Evolutionary conservation across 306 rosid genomes (phyloP).

Genomic region (Crotalaria pallida): DNA sequence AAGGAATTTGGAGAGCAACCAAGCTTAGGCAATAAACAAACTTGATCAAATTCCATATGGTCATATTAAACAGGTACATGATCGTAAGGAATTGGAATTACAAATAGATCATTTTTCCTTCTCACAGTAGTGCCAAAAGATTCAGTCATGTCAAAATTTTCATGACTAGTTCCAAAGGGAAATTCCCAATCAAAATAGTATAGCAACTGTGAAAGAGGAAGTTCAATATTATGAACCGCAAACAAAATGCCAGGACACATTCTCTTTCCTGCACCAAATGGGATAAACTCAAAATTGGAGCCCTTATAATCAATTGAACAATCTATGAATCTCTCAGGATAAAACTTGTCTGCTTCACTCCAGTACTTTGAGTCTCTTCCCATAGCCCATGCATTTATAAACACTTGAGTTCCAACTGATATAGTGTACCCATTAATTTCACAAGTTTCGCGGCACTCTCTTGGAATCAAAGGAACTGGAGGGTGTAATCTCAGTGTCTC

Average conservation of each 20-base stretch:
- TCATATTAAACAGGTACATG: neutral
- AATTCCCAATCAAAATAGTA: conserved; percentile 27
- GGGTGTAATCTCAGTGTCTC: conserved; percentile 32
- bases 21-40: too few relatives aligned
- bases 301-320: conserved; percentile 13
- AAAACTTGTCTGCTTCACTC: conserved; percentile 22
- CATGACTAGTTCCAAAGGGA: conserved; percentile 21
- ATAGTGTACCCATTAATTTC: conserved; percentile 23
- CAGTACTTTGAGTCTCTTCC: conserved; percentile 22
- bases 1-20: too few relatives aligned
- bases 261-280: conserved; percentile 25
- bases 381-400: conserved; percentile 16
- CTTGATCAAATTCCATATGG: too few relatives aligned
- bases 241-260: conserved; percentile 17
- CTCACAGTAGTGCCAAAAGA: neutral
- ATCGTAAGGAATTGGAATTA: neutral
- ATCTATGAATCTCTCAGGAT: conserved; percentile 25
- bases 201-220: conserved; percentile 14
- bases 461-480: conserved; percentile 16
- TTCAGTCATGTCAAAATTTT: conserved; percentile 21
- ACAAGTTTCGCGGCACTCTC: conserved; percentile 23
- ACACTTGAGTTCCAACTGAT: conserved; percentile 4
- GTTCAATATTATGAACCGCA: neutral
- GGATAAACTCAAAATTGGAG: conserved; percentile 6
- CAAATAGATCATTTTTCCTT: neutral